phyloP scores from a whole-genome alignment of 108 stramenopile genomes.

The Discostella stelligeroides region DNA sequence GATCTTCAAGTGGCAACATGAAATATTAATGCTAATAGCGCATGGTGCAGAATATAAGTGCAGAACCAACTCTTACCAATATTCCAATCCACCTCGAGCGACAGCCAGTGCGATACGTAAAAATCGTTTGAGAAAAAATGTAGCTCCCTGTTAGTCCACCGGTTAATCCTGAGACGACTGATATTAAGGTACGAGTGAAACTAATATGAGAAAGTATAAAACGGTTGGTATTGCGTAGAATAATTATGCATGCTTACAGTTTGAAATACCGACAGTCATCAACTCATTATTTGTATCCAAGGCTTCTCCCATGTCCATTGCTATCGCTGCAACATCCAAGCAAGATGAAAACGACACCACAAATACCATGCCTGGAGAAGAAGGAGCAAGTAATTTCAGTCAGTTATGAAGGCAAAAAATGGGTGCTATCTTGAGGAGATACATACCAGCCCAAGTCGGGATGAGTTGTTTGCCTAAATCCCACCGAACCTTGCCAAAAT shows the following conservation, averaged over 20 bases:
- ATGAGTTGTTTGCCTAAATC: conserved; percentile 60
- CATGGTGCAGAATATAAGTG: background rate
- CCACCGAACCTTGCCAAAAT: conserved; percentile 82
- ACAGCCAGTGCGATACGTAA: conserved; percentile 91
- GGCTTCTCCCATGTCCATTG: conserved; percentile 89
- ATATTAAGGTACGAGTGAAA: background rate
- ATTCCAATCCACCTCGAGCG: conserved; percentile 72
- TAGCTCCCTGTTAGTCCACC: conserved; percentile 94
- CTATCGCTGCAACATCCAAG: conserved; percentile 93
- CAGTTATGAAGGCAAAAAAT: background rate
- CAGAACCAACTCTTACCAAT: conserved; percentile 50
- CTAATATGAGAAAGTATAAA: too few species aligned
- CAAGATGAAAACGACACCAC: conserved; percentile 97
- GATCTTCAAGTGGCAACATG: background rate
- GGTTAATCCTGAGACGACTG: conserved; percentile 76
- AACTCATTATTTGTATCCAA: conserved; percentile 93
- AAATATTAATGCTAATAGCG: background rate
- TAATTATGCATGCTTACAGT: conserved; percentile 53
- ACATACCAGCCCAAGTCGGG: conserved; percentile 76
- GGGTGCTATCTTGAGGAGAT: too few species aligned
- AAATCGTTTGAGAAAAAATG: conserved; percentile 98
- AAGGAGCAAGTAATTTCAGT: background rate
- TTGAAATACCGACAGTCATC: conserved; percentile 91
- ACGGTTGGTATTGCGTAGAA: too few species aligned
- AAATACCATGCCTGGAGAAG: conserved; percentile 83